Base-by-base conservation (phyloP, 345 rosid species). In the Moricandia arvensis region DNA sequence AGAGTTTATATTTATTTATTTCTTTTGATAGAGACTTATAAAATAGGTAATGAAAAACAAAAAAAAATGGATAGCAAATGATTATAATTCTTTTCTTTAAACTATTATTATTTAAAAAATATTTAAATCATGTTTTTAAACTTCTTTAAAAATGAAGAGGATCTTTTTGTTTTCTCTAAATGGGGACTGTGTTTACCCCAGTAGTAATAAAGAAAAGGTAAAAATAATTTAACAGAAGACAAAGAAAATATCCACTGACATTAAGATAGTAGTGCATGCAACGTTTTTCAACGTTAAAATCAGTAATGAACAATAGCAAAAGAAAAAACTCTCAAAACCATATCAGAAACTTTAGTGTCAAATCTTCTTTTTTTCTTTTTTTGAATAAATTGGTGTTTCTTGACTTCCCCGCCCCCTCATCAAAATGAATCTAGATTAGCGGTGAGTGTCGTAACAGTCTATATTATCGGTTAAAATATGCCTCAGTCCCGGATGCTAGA, bases 11-110 rank as follows among this genome's bases (percentile, higher is more conserved):
- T 12, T 41, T 41, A 31, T 11, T 29, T 6, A 1, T 49, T 49
- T 49, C 55, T 16, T 17, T 2, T 49, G 69, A 68, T 61, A 51
- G 45, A 61, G 63, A 69, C 74, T 41, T 3, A 27, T 6, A 49
- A 49, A 49, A 15, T 2, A 43, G 8, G 26, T n/a, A 5, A 63
- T 10, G 2, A 27, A 29, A 12, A 66, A 29, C 27, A 49, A 0
- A 18, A 7, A 7, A n/a, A 45, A 13, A 45, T 12, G 7, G 53
- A n/a, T 45, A 45, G 13, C 51, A 45, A 5, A 45, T 6, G 2
- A 17, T 45, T 45, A 4, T 45, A 0, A 45, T 13, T 45, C 16
- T 45, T 17, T 41, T 45, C 53, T 5, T 13, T 21, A 21, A 21
- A 21, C n/a, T n/a, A n/a, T n/a, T n/a, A n/a, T n/a, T n/a, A n/a